Conservation (phyloP, 108 stramenopile genomes). For the Nannochloropsis gaditana region DNA sequence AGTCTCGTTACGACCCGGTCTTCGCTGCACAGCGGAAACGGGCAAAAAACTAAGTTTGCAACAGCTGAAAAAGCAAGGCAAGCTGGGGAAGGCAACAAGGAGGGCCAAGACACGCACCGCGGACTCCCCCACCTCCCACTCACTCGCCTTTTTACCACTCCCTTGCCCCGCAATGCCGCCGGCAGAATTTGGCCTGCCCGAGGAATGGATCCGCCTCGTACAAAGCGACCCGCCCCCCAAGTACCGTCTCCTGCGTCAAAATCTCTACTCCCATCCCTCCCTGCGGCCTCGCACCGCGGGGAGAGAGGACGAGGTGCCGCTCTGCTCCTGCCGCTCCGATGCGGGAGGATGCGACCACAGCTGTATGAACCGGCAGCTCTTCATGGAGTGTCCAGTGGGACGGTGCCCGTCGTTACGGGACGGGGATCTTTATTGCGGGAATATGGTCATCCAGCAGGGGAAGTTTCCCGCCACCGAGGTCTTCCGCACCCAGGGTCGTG, state of each 20-base stretch:
- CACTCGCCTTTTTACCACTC: background rate
- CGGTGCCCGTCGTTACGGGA: conserved; percentile 37
- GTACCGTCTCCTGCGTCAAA: background rate
- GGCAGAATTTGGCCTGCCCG: background rate
- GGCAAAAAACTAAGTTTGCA: background rate
- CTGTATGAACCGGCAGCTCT: conserved; percentile 47
- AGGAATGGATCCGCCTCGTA: background rate
- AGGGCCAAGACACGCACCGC: background rate
- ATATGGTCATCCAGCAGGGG: conserved; percentile 46
- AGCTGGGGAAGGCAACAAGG: background rate
- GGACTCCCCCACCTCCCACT: background rate
- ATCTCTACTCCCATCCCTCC: background rate
- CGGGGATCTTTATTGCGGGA: conserved; percentile 32
- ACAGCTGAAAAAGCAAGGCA: background rate
- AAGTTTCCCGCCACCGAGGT: conserved; percentile 43
- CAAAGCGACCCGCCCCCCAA: background rate
- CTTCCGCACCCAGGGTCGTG: conserved; percentile 44
- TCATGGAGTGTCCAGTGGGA: conserved; percentile 44
- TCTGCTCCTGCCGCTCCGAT: conserved; percentile 29
- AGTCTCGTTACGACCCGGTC: background rate
- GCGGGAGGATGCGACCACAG: conserved; percentile 27
- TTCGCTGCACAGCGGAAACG: background rate
- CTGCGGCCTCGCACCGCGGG: background rate
- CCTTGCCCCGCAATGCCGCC: background rate
- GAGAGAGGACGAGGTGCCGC: background rate